These are phyloP conservation scores for Phytophthora sp. DNA, from an alignment of 352 stramenopile genomes.

Conservation along the genomic window DNA sequence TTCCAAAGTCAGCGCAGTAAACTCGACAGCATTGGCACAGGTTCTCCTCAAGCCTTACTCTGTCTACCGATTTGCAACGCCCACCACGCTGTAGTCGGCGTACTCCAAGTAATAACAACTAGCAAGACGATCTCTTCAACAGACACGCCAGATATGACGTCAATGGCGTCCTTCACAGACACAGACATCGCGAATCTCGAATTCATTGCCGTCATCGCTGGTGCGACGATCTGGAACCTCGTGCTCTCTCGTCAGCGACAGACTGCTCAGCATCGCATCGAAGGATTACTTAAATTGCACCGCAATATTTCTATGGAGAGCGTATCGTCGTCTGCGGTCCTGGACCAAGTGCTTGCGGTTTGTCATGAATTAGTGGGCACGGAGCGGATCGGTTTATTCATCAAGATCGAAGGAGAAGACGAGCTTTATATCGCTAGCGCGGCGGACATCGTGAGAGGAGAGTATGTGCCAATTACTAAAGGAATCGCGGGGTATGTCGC, in stretches of 20 bases:
- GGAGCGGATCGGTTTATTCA: conserved; percentile 72
- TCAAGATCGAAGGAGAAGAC: conserved; percentile 71
- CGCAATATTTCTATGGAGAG: conserved; percentile 78
- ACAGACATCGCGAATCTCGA: conserved; percentile 55
- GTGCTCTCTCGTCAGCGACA: conserved; percentile 67
- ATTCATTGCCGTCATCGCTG: conserved; percentile 63
- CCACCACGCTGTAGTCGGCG: conserved; percentile 61
- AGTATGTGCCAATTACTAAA: conserved; percentile 76
- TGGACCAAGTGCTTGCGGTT: conserved; percentile 74
- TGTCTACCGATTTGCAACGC: conserved; percentile 75
- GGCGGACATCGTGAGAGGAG: conserved; percentile 62
- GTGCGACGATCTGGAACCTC: conserved; percentile 74
- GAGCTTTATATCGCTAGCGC: conserved; percentile 72
- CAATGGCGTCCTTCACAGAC: conserved; percentile 40
- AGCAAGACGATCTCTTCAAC: conserved; percentile 8
- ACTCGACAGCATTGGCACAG: conserved; percentile 22
- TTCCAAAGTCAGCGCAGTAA: conserved; percentile 52
- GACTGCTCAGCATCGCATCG: conserved; percentile 70
- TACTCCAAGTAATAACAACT: conserved; percentile 54
- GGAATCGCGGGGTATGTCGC: conserved; percentile 73
- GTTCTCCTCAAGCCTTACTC: conserved; percentile 48
- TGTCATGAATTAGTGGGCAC: conserved; percentile 73
- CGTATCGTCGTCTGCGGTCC: conserved; percentile 52
- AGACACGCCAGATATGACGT: background rate
- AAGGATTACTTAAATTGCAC: conserved; percentile 71